phyloP scores from a whole-genome alignment of 2,329 filamentous ascomycete genomes.

The Scedosporium apiospermum region DNA sequence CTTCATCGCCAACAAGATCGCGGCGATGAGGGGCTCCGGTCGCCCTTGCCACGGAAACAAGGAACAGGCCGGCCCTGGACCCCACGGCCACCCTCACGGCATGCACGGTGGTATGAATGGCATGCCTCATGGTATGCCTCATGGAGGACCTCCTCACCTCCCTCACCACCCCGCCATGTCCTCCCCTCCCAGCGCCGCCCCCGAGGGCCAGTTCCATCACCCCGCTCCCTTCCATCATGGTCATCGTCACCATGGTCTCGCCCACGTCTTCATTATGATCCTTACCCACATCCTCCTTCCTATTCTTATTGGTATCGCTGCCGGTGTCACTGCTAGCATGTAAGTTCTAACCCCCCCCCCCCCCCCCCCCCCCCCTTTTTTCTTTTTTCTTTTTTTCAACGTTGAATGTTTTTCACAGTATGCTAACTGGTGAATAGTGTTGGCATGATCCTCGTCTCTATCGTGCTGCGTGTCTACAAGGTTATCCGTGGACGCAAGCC shows the following conservation, averaged over 20 bases:
- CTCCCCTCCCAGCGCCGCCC: conserved; percentile 9
- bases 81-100: background rate
- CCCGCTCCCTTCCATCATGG: background rate
- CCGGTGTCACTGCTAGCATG: conserved; percentile 59
- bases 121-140: conserved; percentile 10
- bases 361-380: no score
- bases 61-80: background rate
- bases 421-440: conserved; percentile 46
- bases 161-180: conserved; percentile 21
- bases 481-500: conserved; percentile 17
- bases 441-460: conserved; percentile 48
- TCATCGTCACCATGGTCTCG: conserved; percentile 7
- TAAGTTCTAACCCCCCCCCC: conserved; percentile 23
- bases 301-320: conserved; percentile 57
- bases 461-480: conserved; percentile 35
- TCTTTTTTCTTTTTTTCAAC: background rate
- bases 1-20: background rate
- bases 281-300: conserved; percentile 57
- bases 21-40: background rate
- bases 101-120: conserved; percentile 8
- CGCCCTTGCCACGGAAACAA: background rate
- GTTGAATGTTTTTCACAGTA: conserved; percentile 16
- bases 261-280: conserved; percentile 39
- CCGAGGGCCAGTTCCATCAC: conserved; percentile 1
- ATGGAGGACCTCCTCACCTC: conserved; percentile 16